Conservation (phyloP, 2,329 filamentous ascomycete species). For the Trichophyton benhamiae region DNA sequence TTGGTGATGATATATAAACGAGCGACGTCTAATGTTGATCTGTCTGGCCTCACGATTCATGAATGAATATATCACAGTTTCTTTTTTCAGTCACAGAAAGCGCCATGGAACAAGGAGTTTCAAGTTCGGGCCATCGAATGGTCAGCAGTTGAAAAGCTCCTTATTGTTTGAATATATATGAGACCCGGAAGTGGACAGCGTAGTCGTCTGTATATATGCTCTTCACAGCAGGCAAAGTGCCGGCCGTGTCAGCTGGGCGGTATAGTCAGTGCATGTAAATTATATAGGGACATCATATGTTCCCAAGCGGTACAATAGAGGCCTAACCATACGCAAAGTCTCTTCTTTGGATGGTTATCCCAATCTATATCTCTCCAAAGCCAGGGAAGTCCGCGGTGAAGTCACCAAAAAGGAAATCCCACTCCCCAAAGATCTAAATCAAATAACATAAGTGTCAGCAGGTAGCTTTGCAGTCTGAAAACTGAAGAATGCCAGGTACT, state of each 20-base stretch:
- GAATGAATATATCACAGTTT: background rate
- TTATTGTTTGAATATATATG: no score
- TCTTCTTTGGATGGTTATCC: background rate
- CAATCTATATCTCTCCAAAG: background rate
- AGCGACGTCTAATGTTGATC: background rate
- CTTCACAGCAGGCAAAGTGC: no score
- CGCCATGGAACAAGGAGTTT: no score
- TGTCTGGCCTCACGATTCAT: background rate
- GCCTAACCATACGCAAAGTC: background rate
- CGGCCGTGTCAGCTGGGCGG: no score
- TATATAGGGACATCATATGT: background rate
- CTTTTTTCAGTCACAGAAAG: background rate
- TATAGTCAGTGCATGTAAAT: no score
- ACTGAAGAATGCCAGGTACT: background rate
- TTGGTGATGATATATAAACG: background rate
- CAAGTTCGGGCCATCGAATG: background rate
- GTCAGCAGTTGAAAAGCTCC: no score
- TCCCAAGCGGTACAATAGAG: background rate
- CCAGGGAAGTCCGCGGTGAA: conserved; percentile 4
- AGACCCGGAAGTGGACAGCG: no score
- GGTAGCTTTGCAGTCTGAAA: background rate
- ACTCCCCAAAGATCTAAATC: conserved; percentile 10
- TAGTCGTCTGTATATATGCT: no score
- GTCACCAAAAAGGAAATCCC: conserved; percentile 13
- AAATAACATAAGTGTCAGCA: background rate